Evolutionary conservation across 2,329 filamentous ascomycete genomes (phyloP).

Genomic region (Colletotrichum shisoi): DNA sequence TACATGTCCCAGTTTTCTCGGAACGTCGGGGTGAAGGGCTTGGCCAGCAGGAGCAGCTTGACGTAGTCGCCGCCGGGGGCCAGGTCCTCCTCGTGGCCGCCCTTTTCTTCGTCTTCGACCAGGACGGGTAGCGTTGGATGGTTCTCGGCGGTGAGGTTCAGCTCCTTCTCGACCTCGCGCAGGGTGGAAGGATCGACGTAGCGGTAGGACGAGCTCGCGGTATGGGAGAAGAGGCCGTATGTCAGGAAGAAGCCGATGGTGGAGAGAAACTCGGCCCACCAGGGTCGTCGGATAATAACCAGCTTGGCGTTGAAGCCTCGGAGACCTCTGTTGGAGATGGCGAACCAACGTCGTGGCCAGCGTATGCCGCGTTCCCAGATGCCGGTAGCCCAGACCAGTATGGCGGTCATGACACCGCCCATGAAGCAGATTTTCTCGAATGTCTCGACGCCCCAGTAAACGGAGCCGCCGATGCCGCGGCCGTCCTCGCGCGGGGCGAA

Average conservation of each 20-base stretch:
- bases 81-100: slow-evolving; percentile 86
- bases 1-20: slow-evolving; percentile 97
- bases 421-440: slow-evolving; percentile 90
- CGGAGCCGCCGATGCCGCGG: slow-evolving; percentile 85
- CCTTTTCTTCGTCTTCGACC: slow-evolving; percentile 66
- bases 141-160: slow-evolving; percentile 56
- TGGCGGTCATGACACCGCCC: slow-evolving; percentile 84
- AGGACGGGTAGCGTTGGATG: slow-evolving; percentile 56
- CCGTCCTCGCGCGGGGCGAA: slow-evolving; percentile 96
- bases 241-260: slow-evolving; percentile 80
- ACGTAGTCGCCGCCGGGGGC: slow-evolving; percentile 90
- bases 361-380: slow-evolving; percentile 95
- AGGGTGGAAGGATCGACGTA: slow-evolving; percentile 73
- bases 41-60: slow-evolving; percentile 87
- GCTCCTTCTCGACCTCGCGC: slow-evolving; percentile 67
- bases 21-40: slow-evolving; percentile 93
- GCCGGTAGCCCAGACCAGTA: slow-evolving; percentile 91
- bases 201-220: slow-evolving; percentile 74
- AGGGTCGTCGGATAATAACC: slow-evolving; percentile 82
- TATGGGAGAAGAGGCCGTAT: slow-evolving; percentile 74
- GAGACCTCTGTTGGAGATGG: slow-evolving; percentile 86
- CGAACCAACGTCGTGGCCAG: slow-evolving; percentile 92
- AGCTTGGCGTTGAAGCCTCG: slow-evolving; percentile 96
- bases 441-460: slow-evolving; percentile 96
- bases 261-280: slow-evolving; percentile 79